Base-by-base conservation (phyloP, 2,329 filamentous ascomycete genomes). In the Diaporthe helianthi region DNA sequence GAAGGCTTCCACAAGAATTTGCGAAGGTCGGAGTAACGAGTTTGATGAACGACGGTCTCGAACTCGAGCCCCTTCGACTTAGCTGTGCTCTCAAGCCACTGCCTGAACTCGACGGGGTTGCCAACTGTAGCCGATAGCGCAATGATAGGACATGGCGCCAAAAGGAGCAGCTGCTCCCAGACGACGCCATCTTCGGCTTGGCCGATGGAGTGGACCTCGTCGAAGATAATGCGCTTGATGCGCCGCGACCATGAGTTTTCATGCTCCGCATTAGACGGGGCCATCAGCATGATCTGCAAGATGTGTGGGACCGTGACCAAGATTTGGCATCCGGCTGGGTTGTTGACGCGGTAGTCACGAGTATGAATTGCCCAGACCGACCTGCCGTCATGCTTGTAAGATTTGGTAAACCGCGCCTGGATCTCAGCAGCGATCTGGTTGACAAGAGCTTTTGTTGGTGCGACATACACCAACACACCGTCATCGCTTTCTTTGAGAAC, bases 341-440 rank as follows among this genome's bases (percentile, higher is more conserved):
- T 92, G 78, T 94, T 93, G 77, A 94, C 88, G 5, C 90, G 84
- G 75, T 92, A 89, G 75, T 95, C 92, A 60, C 91, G 81, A 0
- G 92, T 94, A 74, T 94, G 90, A 58, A 95, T 93, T 0, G 88
- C 91, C 92, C 92, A 95, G 0, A 94, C 89, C 0, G 89, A 92
- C 73, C 89, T 89, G 0, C 87, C 89, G 5, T 81, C 82, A 46
- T 88, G 84, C 33, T 83, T 83, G 77, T 89, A 89, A 1, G 79
- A 82, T 78, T 94, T 95, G 0, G 86, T 88, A 75, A 93, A 95
- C 6, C 91, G 86, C 6, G 89, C 92, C 76, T 93, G 89, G 19
- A 94, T 84, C 78, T 94, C 92, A 1, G 92, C 92, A 1, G 91
- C 92, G 72, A 95, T 94, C 77, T 95, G 92, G 76, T 94, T 94